These are phyloP conservation scores for Phlegmacium glaucopus DNA, from an alignment of 768 basidiomycete species.

Conservation along the genomic window DNA sequence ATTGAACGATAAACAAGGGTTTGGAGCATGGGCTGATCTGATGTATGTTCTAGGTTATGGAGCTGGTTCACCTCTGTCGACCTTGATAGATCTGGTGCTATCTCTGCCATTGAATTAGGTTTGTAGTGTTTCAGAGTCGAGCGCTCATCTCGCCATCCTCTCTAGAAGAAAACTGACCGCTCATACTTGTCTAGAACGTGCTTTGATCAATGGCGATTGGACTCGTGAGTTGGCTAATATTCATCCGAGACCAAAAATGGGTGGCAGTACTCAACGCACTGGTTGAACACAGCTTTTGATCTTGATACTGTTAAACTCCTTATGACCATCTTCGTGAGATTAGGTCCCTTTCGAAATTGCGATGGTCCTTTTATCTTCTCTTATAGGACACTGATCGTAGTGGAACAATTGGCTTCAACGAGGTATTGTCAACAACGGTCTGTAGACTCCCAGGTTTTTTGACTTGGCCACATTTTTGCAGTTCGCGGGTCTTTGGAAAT, in stretches of 20 bases:
- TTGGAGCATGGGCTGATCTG: neutral
- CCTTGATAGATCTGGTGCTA: slow-evolving; percentile 62
- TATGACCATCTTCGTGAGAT: slow-evolving; percentile 77
- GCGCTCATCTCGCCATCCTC: neutral
- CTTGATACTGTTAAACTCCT: slow-evolving; percentile 83
- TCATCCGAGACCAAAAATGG: slow-evolving; percentile 5
- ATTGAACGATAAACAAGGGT: too few relatives aligned
- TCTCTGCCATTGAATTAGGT: slow-evolving; percentile 67
- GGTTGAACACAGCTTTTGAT: slow-evolving; percentile 57
- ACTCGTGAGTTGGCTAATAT: slow-evolving; percentile 57
- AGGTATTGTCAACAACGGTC: slow-evolving; percentile 38
- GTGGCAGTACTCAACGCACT: neutral
- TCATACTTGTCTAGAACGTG: slow-evolving; percentile 32
- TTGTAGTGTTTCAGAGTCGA: slow-evolving; percentile 23
- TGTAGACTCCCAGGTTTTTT: slow-evolving; percentile 1
- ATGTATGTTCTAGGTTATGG: slow-evolving; percentile 52
- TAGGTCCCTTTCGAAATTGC: neutral
- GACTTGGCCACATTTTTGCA: slow-evolving; percentile 21
- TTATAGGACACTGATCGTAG: slow-evolving; percentile 63
- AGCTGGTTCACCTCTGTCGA: slow-evolving; percentile 71
- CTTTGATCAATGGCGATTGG: slow-evolving; percentile 66
- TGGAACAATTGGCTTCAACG: slow-evolving; percentile 78
- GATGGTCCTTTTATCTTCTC: neutral
- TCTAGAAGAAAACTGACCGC: neutral
- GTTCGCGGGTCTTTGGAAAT: slow-evolving; percentile 80